Evolutionary conservation across 805 yeast genomes (phyloP).

Genomic region (Kodamaea fukazawae): DNA sequence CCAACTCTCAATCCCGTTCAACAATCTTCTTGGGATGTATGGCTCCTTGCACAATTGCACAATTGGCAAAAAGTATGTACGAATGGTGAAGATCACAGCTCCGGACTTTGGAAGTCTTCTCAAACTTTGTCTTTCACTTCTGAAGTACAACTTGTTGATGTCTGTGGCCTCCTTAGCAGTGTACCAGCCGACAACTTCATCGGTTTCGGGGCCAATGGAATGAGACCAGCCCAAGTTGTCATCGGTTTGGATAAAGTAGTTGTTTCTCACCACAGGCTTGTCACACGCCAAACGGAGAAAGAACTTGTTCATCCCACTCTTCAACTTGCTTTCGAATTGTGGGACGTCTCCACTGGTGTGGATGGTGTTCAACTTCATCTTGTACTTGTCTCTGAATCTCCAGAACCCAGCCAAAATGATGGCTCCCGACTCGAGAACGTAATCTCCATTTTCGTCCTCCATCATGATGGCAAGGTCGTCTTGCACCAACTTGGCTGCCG

Average conservation of each 20-base stretch:
- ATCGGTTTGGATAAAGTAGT: constrained; percentile 65
- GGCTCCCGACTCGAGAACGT: constrained; percentile 57
- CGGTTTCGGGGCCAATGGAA: constrained; percentile 57
- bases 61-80: constrained; percentile 62
- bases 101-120: constrained; percentile 61
- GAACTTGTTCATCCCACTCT: constrained; percentile 64
- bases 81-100: constrained; percentile 55
- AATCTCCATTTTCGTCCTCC: constrained; percentile 57
- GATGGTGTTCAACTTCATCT: constrained; percentile 52
- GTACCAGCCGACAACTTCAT: constrained; percentile 53
- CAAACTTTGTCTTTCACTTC: constrained; percentile 65
- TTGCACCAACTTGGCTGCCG: constrained; percentile 57
- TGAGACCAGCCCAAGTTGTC: constrained; percentile 61
- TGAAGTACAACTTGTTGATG: constrained; percentile 47
- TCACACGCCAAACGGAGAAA: constrained; percentile 55
- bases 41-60: constrained; percentile 57
- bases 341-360: constrained; percentile 72
- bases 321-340: constrained; percentile 55
- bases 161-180: constrained; percentile 52
- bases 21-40: constrained; percentile 55
- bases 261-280: constrained; percentile 64
- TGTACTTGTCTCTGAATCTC: constrained; percentile 60
- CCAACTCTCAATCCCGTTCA: constrained; percentile 62
- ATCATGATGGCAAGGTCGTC: constrained; percentile 69
- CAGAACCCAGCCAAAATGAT: constrained; percentile 68